Conservation (phyloP, 108 stramenopile genomes). For the Cylindrotheca fusiformis region DNA sequence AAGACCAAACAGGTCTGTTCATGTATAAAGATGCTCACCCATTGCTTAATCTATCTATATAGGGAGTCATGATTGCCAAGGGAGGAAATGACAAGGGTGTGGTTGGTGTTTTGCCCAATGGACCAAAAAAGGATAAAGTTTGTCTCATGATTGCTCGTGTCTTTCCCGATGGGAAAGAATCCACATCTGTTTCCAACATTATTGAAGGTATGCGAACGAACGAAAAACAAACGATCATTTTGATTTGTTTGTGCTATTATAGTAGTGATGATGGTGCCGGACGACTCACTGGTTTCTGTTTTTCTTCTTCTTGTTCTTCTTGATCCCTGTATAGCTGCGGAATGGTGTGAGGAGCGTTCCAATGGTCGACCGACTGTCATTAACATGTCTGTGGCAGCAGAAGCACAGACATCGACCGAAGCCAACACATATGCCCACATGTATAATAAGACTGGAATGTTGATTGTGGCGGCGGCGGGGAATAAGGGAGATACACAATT, state of each 20-base stretch:
- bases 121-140: background rate
- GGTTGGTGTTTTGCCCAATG: constrained; percentile 39
- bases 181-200: background rate
- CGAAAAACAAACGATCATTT: too few relatives aligned
- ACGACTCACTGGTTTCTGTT: too few relatives aligned
- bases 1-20: too few relatives aligned
- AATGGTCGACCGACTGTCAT: constrained; percentile 42
- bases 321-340: constrained; percentile 25
- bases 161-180: background rate
- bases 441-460: background rate
- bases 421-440: background rate
- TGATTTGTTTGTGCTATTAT: background rate
- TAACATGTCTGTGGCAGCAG: constrained; percentile 38
- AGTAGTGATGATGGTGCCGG: too few relatives aligned
- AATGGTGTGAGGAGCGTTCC: constrained; percentile 35
- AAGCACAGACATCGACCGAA: background rate
- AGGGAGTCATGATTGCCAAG: constrained; percentile 54
- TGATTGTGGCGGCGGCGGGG: constrained; percentile 59
- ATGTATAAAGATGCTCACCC: too few relatives aligned
- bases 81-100: constrained; percentile 47
- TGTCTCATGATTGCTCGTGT: constrained; percentile 31
- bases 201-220: background rate
- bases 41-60: too few relatives aligned
- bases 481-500: constrained; percentile 33
- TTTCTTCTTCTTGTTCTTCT: background rate